Conservation (phyloP, 2,329 filamentous ascomycete genomes). For the Coniochaeta prunicola region DNA sequence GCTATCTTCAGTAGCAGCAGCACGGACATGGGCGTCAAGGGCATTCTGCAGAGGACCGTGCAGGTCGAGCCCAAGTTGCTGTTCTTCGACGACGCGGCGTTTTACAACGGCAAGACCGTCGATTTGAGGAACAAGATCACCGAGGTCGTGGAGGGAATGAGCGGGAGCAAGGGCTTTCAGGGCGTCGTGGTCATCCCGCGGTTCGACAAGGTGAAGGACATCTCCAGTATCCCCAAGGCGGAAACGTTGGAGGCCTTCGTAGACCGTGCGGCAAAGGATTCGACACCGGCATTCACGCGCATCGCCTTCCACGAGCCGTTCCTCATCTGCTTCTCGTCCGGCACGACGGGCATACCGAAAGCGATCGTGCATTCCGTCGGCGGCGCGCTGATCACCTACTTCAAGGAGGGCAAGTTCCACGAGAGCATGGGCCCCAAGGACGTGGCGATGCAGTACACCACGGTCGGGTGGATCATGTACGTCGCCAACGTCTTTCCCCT, state of each 20-base stretch:
- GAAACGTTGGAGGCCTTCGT: slow-evolving; percentile 40
- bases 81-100: slow-evolving; percentile 74
- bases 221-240: slow-evolving; percentile 42
- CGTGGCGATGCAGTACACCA: slow-evolving; percentile 50
- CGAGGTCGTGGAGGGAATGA: slow-evolving; percentile 57
- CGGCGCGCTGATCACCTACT: slow-evolving; percentile 46
- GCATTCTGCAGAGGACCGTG: slow-evolving; percentile 64
- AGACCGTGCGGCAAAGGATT: slow-evolving; percentile 14
- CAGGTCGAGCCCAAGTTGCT: slow-evolving; percentile 69
- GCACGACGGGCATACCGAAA: slow-evolving; percentile 78
- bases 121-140: slow-evolving; percentile 68
- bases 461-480: slow-evolving; percentile 89
- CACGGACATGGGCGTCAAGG: slow-evolving; percentile 78
- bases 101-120: slow-evolving; percentile 72
- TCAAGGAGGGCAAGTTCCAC: slow-evolving; percentile 53
- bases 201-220: slow-evolving; percentile 53
- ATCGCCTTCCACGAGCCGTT: slow-evolving; percentile 68
- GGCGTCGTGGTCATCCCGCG: slow-evolving; percentile 60
- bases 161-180: slow-evolving; percentile 50
- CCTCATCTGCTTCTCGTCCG: slow-evolving; percentile 70
- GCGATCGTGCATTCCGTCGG: slow-evolving; percentile 76
- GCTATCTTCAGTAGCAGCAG: slow-evolving; percentile 69
- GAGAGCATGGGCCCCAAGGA: slow-evolving; percentile 30
- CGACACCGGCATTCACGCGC: slow-evolving; percentile 44
- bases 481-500: slow-evolving; percentile 52